phyloP scores from a whole-genome alignment of 306 rosid species.

The Cucumis melo region DNA sequence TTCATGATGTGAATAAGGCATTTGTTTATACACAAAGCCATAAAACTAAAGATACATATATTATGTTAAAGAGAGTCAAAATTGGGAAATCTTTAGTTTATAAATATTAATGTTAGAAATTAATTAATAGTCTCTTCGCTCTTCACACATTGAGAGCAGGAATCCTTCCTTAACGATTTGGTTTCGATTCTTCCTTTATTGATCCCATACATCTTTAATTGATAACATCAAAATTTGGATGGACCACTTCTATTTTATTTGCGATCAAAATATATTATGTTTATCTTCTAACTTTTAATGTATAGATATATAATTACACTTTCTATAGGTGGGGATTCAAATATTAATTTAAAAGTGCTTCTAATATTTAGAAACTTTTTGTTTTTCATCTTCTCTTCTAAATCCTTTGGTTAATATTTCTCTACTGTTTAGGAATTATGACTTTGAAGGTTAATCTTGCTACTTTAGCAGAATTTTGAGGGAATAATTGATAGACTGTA shows the following conservation, averaged over 20 bases:
- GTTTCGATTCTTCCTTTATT: conserved; percentile 31
- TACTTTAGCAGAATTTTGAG: no score
- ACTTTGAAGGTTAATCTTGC: no score
- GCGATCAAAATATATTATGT: neutral
- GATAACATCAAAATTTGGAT: neutral
- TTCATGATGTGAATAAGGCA: conserved; percentile 36
- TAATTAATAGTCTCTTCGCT: conserved; percentile 9
- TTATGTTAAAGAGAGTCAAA: conserved; percentile 14
- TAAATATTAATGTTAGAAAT: conserved; percentile 14
- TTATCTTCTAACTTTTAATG: neutral
- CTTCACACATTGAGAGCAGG: conserved; percentile 30
- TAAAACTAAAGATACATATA: conserved; percentile 3
- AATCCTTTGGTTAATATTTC: no score
- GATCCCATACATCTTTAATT: conserved; percentile 17
- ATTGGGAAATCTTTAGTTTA: conserved; percentile 30
- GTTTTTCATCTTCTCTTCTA: no score
- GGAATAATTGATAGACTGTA: no score
- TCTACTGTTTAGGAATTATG: no score
- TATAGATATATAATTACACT: no score
- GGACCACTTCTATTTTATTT: neutral
- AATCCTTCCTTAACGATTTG: conserved; percentile 49
- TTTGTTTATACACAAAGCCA: conserved; percentile 16
- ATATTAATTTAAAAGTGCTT: no score
- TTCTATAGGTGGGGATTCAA: no score
- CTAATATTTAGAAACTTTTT: no score